Evolutionary conservation across 1,284 basidiomycete genomes (phyloP).

Genomic region (Apiotrichum akiyoshidainum): DNA sequence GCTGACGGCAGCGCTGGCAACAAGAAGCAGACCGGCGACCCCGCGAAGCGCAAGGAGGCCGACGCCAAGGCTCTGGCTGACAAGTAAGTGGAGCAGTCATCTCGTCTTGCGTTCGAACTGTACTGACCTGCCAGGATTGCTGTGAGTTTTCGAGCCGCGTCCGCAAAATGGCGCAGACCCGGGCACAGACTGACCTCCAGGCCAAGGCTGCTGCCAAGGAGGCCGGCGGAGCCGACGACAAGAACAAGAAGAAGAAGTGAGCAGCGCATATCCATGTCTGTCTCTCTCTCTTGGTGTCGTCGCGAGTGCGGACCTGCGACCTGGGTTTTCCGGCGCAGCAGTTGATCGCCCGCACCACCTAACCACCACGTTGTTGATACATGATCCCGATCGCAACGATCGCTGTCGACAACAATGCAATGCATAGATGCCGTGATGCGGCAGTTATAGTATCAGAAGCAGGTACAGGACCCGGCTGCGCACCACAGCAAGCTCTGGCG

Average conservation of each 20-base stretch:
- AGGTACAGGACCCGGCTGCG: neutral
- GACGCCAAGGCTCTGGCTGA: slow-evolving; percentile 27
- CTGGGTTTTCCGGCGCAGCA: no score
- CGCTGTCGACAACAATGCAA: slow-evolving; percentile 22
- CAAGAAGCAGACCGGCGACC: slow-evolving; percentile 23
- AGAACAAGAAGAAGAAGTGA: slow-evolving; percentile 19
- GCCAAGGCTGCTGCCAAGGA: slow-evolving; percentile 21
- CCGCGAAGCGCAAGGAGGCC: slow-evolving; percentile 13
- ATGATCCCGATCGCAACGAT: neutral
- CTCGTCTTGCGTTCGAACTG: neutral
- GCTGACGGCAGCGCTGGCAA: slow-evolving; percentile 7
- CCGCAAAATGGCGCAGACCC: no score
- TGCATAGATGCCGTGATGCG: slow-evolving; percentile 20
- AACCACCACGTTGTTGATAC: neutral
- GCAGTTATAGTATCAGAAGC: neutral
- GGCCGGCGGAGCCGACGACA: slow-evolving; percentile 5
- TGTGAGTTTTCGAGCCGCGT: slow-evolving; percentile 5
- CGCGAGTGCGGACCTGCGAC: neutral
- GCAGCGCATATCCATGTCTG: neutral
- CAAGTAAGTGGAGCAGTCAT: slow-evolving; percentile 18
- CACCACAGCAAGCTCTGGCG: neutral
- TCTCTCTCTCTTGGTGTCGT: no score
- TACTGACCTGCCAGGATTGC: slow-evolving; percentile 18
- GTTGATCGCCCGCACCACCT: neutral
- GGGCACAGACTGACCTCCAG: slow-evolving; percentile 1